These are phyloP conservation scores for Penicillium flavigenum DNA, from an alignment of 495 filamentous ascomycete genomes.

Conservation along the genomic window DNA sequence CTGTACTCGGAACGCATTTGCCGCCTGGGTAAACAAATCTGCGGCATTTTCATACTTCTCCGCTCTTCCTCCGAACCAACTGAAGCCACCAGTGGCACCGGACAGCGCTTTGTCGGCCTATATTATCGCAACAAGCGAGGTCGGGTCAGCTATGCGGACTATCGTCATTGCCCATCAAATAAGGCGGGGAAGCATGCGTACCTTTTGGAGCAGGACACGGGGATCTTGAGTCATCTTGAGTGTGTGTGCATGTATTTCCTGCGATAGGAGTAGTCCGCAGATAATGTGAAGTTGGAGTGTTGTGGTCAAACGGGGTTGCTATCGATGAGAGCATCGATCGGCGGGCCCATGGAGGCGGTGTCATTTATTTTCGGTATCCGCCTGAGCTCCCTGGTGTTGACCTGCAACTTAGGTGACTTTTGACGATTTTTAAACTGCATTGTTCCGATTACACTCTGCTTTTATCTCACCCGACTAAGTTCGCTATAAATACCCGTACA, in stretches of 20 bases:
- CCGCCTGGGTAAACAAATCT: slow-evolving; percentile 77
- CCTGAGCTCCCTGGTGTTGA: slow-evolving; percentile 10
- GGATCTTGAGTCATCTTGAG: slow-evolving; percentile 52
- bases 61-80: slow-evolving; percentile 72
- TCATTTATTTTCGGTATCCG: slow-evolving; percentile 16
- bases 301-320: slow-evolving; percentile 14
- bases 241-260: slow-evolving; percentile 11
- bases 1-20: slow-evolving; percentile 76
- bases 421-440: not conserved
- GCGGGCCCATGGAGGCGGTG: slow-evolving; percentile 30
- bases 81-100: slow-evolving; percentile 68
- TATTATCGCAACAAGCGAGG: slow-evolving; percentile 13
- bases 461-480: not conserved
- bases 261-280: slow-evolving; percentile 6
- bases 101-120: slow-evolving; percentile 78
- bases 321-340: slow-evolving; percentile 30
- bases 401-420: not conserved
- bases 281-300: slow-evolving; percentile 11
- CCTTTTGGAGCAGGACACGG: slow-evolving; percentile 58
- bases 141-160: slow-evolving; percentile 32
- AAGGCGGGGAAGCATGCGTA: slow-evolving; percentile 29
- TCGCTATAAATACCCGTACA: not conserved
- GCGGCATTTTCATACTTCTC: slow-evolving; percentile 86
- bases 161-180: slow-evolving; percentile 29
- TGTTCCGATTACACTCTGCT: not conserved